Evolutionary conservation across 2,329 filamentous ascomycete species (phyloP), one percentile per base, ranked within the genome.

Genomic region (Didymella arachidicola): DNA sequence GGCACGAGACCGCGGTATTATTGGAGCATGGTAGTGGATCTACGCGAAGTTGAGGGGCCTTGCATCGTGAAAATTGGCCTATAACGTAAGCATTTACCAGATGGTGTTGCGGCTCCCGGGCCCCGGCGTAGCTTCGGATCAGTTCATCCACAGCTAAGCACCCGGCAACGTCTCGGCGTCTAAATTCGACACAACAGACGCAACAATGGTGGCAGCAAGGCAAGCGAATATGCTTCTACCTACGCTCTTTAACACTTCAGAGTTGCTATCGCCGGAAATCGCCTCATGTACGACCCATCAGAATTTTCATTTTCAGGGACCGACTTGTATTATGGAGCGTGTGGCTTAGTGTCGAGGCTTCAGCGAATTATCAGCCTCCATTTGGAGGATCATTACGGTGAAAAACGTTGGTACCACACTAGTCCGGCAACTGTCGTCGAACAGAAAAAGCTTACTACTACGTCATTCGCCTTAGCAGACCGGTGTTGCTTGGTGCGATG

Each of bases 381-480:
- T 43, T 39, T 41, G 42, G 60, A 62, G 54, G 59, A 62, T 66
- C 59, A 44, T 64, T 59, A 52, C 55, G 48, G 46, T 61, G 39
- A 59, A 54, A 26, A 36, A 42, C 32, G 45, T 25, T 51, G 43
- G 44, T 47, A 44, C 34, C 38, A 47, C 49, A 45, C 54, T 48
- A 53, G 49, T 48, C 22, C 18, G 47, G 34, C 29, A 50, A 42
- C 42, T 53, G 50, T 26, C 47, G 39, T 41, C 53, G 36, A 45
- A 50, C 30, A 57, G 53, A 36, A 58, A 54, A 44, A 49, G 38
- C 43, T 48, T 53, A 42, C 27, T 14, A 34, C 34, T 58, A 63
- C 61, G 63, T 66, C 65, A 66, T 50, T 45, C 57, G 53, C 49
- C 61, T 62, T 55, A 47, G 53, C 52, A 57, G 42, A 48, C 38